Evolutionary conservation across 192 early-diverging fungal genomes (phyloP).

Genomic region (Lunasporangiospora selenospora): DNA sequence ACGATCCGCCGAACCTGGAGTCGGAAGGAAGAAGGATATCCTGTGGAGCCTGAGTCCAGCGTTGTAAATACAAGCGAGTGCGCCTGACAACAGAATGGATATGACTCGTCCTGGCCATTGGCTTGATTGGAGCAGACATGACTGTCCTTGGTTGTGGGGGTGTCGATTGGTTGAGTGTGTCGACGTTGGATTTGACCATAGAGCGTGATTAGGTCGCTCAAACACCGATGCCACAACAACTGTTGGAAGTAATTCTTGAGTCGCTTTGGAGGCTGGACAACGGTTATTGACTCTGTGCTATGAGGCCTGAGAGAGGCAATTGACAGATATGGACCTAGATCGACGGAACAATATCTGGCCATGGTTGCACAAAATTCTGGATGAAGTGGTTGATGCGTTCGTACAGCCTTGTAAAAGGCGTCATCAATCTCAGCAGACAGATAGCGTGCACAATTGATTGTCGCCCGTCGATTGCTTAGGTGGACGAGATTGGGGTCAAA

Average conservation of each 20-base stretch:
- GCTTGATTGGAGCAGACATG: not conserved
- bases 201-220: constrained; percentile 25
- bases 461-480: constrained; percentile 31
- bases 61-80: constrained; percentile 32
- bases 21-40: constrained; percentile 22
- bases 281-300: constrained; percentile 5
- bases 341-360: constrained; percentile 3
- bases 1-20: constrained; percentile 18
- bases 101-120: no score
- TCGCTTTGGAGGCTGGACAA: constrained; percentile 14
- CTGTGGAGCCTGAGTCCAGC: constrained; percentile 12
- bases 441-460: constrained; percentile 45
- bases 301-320: constrained; percentile 2
- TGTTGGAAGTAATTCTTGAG: constrained; percentile 35
- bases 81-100: constrained; percentile 42
- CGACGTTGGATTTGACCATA: constrained; percentile 23
- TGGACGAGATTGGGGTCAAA: constrained; percentile 37
- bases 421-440: constrained; percentile 39
- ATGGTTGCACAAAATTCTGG: constrained; percentile 8
- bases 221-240: constrained; percentile 42
- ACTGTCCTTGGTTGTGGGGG: not conserved
- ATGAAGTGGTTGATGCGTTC: not conserved
- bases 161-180: constrained; percentile 1
- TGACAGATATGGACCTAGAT: constrained; percentile 27
- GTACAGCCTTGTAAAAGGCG: constrained; percentile 13